These are phyloP conservation scores for Fusarium annulatum DNA, from an alignment of 2,329 filamentous ascomycete genomes.

Conservation along the genomic window DNA sequence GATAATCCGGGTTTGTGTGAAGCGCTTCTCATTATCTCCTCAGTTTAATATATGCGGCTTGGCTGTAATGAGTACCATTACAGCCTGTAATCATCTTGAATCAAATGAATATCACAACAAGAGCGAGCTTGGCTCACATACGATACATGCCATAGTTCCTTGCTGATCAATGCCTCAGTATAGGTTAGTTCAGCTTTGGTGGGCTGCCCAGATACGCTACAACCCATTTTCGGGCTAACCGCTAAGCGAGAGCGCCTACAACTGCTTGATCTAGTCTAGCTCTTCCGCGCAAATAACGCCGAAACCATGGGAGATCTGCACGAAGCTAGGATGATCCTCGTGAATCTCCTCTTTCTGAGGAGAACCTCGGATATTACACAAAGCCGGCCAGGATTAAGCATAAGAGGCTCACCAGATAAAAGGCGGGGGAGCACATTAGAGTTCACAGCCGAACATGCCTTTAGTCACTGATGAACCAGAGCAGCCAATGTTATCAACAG, in stretches of 20 bases:
- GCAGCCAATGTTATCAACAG: background rate
- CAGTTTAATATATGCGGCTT: too few species aligned
- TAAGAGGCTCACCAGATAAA: background rate
- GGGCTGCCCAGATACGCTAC: background rate
- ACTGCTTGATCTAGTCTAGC: background rate
- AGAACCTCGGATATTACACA: background rate
- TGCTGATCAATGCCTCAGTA: background rate
- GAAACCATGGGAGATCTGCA: background rate
- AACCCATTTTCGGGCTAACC: background rate
- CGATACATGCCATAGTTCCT: background rate
- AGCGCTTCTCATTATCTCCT: too few species aligned
- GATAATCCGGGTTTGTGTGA: rapidly evolving
- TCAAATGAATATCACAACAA: rapidly evolving
- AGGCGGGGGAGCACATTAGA: background rate
- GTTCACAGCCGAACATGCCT: rapidly evolving
- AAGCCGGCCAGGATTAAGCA: background rate
- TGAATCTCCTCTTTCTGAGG: background rate
- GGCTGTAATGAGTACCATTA: too few species aligned
- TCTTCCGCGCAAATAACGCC: background rate
- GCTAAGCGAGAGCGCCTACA: background rate
- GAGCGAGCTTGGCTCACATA: background rate
- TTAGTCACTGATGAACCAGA: background rate
- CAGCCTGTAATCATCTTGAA: background rate
- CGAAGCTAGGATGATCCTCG: background rate
- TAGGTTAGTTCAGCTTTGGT: background rate